Evolutionary conservation across 139 green algal genomes (phyloP).

Genomic region (Ettlia oleoabundans): DNA sequence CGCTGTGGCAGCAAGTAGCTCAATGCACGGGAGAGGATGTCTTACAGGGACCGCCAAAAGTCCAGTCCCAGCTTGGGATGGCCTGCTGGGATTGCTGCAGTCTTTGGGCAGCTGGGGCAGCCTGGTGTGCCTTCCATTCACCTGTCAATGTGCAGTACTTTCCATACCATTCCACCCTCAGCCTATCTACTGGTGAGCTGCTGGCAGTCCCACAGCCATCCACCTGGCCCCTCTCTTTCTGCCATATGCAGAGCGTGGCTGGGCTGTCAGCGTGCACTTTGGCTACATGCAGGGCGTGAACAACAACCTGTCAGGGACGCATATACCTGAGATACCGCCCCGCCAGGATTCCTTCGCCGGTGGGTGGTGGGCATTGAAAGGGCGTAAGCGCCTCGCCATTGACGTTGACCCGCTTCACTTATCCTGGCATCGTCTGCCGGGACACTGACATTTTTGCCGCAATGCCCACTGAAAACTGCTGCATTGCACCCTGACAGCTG

Average conservation of each 20-base stretch:
- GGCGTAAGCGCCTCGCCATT: neutral
- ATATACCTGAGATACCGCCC: neutral
- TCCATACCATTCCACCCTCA: no score
- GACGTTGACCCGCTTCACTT: neutral
- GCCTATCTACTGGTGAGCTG: no score
- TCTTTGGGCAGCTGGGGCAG: no score
- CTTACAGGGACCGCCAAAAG: no score
- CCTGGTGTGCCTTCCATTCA: no score
- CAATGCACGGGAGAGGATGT: constrained; percentile 9
- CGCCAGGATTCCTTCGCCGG: neutral
- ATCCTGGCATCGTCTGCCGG: neutral
- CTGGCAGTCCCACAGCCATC: neutral
- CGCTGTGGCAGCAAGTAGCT: neutral
- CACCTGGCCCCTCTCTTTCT: neutral
- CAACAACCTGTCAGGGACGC: constrained; percentile 37
- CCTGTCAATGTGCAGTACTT: no score
- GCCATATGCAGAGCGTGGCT: constrained; percentile 29
- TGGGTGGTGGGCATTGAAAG: neutral
- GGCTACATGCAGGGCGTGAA: constrained; percentile 27
- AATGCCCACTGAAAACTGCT: no score
- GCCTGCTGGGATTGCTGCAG: no score
- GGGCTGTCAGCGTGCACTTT: constrained; percentile 7
- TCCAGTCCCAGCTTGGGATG: no score
- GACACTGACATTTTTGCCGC: no score
- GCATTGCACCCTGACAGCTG: no score